These are phyloP conservation scores for Halophytophthora polymorphica DNA, from an alignment of 352 stramenopile species.

Conservation along the genomic window DNA sequence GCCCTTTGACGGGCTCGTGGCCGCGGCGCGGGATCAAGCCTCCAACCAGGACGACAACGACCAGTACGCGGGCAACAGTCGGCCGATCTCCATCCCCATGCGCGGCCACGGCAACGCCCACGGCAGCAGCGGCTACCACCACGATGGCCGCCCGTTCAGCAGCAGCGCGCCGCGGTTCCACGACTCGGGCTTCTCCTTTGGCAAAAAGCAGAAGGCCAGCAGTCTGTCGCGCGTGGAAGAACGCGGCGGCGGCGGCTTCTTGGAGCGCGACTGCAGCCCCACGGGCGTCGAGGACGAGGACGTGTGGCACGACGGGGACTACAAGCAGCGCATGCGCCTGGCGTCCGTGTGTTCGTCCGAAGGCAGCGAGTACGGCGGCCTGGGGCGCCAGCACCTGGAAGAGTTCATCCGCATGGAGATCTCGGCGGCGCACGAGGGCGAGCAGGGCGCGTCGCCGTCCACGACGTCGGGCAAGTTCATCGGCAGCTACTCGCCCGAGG, in stretches of 20 bases:
- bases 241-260: constrained; percentile 40
- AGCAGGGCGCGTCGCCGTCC: constrained; percentile 25
- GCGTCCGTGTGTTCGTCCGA: constrained; percentile 78
- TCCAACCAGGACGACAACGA: constrained; percentile 49
- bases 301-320: constrained; percentile 63
- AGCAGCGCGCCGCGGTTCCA: constrained; percentile 26
- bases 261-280: constrained; percentile 59
- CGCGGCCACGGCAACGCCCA: constrained; percentile 18
- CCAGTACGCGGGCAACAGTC: constrained; percentile 27
- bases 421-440: constrained; percentile 61
- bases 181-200: constrained; percentile 26
- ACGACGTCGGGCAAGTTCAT: constrained; percentile 64
- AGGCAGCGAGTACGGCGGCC: constrained; percentile 66
- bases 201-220: constrained; percentile 41
- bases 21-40: constrained; percentile 36
- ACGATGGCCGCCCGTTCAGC: constrained; percentile 15
- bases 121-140: constrained; percentile 11
- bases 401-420: constrained; percentile 84
- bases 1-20: constrained; percentile 67
- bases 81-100: constrained; percentile 66
- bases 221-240: constrained; percentile 65
- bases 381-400: constrained; percentile 69
- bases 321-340: constrained; percentile 64
- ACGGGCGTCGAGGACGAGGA: constrained; percentile 67
- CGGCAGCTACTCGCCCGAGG: constrained; percentile 86